phyloP scores from a whole-genome alignment of 2,329 filamentous ascomycete species.

The Stagonosporopsis tanaceti region DNA sequence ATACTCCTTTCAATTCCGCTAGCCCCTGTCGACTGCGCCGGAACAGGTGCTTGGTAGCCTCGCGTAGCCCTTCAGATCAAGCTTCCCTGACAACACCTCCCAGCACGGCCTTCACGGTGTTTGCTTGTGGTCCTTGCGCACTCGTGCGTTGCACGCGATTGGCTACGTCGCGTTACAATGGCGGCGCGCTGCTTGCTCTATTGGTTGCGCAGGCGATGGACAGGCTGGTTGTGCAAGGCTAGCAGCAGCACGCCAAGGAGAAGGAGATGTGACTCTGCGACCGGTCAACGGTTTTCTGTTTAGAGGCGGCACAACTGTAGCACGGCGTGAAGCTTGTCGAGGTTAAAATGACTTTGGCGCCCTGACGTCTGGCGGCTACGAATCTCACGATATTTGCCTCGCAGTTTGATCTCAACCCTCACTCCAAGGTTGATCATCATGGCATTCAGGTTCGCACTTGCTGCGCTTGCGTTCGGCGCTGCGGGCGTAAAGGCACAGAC shows the following conservation, averaged over 20 bases:
- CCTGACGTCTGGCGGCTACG: slow-evolving; percentile 23
- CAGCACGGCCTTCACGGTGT: slow-evolving; percentile 4
- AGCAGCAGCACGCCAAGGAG: slow-evolving; percentile 25
- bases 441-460: slow-evolving; percentile 24
- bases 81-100: slow-evolving; percentile 10
- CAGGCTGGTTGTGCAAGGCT: slow-evolving; percentile 28
- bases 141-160: slow-evolving; percentile 6
- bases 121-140: not conserved
- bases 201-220: slow-evolving; percentile 12
- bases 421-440: slow-evolving; percentile 15
- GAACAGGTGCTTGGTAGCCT: slow-evolving; percentile 9
- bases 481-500: slow-evolving; percentile 18
- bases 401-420: slow-evolving; percentile 16
- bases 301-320: slow-evolving; percentile 14
- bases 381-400: slow-evolving; percentile 21
- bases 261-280: slow-evolving; percentile 30
- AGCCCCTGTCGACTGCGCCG: slow-evolving; percentile 9
- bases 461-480: slow-evolving; percentile 24
- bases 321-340: slow-evolving; percentile 21
- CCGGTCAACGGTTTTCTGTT: slow-evolving; percentile 32
- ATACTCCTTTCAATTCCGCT: slow-evolving; percentile 17
- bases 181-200: slow-evolving; percentile 15
- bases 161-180: slow-evolving; percentile 9
- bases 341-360: slow-evolving; percentile 33
- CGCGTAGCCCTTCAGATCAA: slow-evolving; percentile 3